Evolutionary conservation across 1,284 basidiomycete genomes (phyloP), one percentile per base, ranked within the genome.

Genomic region (Trichosporon sp.): DNA sequence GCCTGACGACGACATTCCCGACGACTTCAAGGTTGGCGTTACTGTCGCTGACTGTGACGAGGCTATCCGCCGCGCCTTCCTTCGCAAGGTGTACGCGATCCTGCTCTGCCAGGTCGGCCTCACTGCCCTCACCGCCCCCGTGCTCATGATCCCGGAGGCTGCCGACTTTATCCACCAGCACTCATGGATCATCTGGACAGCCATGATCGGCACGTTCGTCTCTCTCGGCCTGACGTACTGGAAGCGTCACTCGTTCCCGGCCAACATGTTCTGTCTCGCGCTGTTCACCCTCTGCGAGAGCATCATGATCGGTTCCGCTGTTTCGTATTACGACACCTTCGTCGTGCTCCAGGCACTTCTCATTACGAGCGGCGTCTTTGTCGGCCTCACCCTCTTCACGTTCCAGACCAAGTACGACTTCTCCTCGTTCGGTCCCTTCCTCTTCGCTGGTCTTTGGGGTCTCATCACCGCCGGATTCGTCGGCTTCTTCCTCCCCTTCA

Each of bases 301-400:
- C 14, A 74, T 84, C 72, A 79, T 85, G 66, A 78, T 88, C 68
- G 87, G 87, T 5, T 79, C 83, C 1, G 79, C 86, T 21, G 77
- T 76, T 35, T 80, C 78, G 59, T 83, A 80, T 73, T 80, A 82
- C 67, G 82, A 84, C 69, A 78, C 79, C 61, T 73, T 74, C 46
- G 76, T 86, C 75, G 85, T 88, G 14, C 79, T 88, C 14, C 86
- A 88, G 78, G 87, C 88, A 0, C 76, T 88, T 59, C 76, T 86
- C 71, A 86, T 88, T 74, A 88, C 87, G 7, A 78, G 83, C n/a
- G 86, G 86, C 65, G 83, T 87, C 32, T 88, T 88, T 75, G 75
- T 84, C 63, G 87, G 87, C 21, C 81, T 88, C 21, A 86, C 86
- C 0, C 78, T 88, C 35, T 88, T 88, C 79, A 88, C 87, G 6